phyloP scores from a whole-genome alignment of 371 early-diverging fungal genomes.

The Rhizoclosmatium hyalinum region DNA sequence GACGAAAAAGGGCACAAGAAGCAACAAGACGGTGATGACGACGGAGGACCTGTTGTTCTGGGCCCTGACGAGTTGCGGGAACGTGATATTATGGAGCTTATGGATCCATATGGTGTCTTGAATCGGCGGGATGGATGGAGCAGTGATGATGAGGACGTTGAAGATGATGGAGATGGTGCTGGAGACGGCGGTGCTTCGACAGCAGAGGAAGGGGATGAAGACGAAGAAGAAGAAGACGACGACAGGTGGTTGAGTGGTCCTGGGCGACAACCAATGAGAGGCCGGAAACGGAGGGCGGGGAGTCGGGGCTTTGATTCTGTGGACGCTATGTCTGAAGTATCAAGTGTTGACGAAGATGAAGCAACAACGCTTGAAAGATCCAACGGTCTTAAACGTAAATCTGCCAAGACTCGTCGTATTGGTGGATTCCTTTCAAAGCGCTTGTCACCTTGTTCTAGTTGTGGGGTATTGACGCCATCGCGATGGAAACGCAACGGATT shows the following conservation, averaged over 20 bases:
- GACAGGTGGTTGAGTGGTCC: neutral
- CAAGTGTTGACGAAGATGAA: neutral
- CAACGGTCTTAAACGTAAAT: too few species aligned
- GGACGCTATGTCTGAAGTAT: constrained; percentile 5
- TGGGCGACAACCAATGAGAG: neutral
- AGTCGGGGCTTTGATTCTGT: neutral
- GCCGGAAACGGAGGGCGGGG: too few species aligned
- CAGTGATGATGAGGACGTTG: constrained; percentile 3
- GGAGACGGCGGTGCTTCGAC: neutral
- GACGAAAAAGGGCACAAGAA: too few species aligned
- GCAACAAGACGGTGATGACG: neutral
- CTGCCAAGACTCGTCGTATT: too few species aligned
- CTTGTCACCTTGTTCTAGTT: constrained; percentile 11
- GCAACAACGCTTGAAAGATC: neutral
- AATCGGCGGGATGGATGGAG: neutral
- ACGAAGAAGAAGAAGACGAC: neutral
- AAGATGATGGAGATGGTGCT: neutral
- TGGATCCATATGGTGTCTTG: constrained; percentile 35
- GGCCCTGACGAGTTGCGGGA: constrained; percentile 12
- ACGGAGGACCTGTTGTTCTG: neutral
- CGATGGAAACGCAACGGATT: constrained; percentile 21
- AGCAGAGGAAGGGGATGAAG: neutral
- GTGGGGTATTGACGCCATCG: constrained; percentile 25
- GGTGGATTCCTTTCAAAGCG: neutral
- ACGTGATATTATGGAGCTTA: constrained; percentile 29